These are phyloP conservation scores for Torrubiella hemipterigena DNA, from an alignment of 2,329 filamentous ascomycete species.

Conservation along the genomic window DNA sequence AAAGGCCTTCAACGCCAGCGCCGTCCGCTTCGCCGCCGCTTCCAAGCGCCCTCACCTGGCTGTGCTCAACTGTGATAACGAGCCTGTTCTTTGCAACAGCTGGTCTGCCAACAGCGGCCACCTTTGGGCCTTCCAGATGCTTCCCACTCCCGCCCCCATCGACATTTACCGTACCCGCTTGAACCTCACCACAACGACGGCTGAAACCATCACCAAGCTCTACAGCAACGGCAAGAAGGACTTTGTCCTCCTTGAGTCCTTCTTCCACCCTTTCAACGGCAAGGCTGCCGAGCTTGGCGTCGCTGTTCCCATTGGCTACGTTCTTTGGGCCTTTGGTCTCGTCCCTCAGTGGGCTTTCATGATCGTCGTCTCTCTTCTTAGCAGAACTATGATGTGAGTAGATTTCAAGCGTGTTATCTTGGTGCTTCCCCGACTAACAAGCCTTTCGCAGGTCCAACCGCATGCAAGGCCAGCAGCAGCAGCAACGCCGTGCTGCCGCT, in stretches of 20 bases:
- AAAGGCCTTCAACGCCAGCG: slow-evolving; percentile 54
- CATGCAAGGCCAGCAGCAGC: slow-evolving; percentile 12
- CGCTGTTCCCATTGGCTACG: slow-evolving; percentile 52
- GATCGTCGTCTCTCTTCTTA: slow-evolving; percentile 62
- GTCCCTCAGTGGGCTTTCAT: slow-evolving; percentile 69
- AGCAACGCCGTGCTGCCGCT: slow-evolving; percentile 1
- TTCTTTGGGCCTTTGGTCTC: slow-evolving; percentile 53
- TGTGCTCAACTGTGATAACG: slow-evolving; percentile 60
- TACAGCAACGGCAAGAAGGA: slow-evolving; percentile 39
- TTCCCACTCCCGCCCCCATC: slow-evolving; percentile 50
- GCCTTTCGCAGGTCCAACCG: slow-evolving; percentile 22
- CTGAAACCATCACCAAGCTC: slow-evolving; percentile 49
- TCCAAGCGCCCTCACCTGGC: slow-evolving; percentile 55
- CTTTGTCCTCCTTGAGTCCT: slow-evolving; percentile 41
- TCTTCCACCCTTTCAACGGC: slow-evolving; percentile 69
- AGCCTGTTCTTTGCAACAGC: slow-evolving; percentile 63
- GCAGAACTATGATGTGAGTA: slow-evolving; percentile 65
- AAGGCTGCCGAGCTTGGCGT: slow-evolving; percentile 49
- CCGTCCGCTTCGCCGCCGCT: slow-evolving; percentile 48
- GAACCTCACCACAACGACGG: slow-evolving; percentile 57
- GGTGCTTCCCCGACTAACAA: slow-evolving; percentile 11
- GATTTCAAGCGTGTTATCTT: slow-evolving; percentile 3
- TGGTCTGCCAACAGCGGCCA: slow-evolving; percentile 56
- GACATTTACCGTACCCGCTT: slow-evolving; percentile 53
- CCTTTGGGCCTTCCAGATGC: slow-evolving; percentile 56